phyloP scores from a whole-genome alignment of 2,329 filamentous ascomycete genomes.

The Cytospora leucostoma region DNA sequence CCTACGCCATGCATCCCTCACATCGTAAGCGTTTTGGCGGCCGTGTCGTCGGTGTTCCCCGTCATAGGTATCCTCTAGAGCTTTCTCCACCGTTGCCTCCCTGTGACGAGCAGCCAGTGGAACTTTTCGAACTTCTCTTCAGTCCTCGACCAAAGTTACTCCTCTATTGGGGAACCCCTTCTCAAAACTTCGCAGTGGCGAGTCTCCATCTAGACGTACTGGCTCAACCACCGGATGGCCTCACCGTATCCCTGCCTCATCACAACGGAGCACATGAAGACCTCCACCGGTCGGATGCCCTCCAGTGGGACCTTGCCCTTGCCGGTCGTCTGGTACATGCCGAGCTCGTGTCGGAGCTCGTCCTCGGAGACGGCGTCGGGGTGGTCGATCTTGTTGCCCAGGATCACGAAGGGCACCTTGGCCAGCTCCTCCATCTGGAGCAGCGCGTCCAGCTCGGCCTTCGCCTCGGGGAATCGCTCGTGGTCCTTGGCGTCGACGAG shows the following conservation, averaged over 20 bases:
- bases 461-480: conserved; percentile 90
- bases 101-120: background rate
- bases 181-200: background rate
- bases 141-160: background rate
- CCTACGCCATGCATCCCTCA: conserved; percentile 1
- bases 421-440: conserved; percentile 94
- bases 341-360: conserved; percentile 87
- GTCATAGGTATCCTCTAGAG: background rate
- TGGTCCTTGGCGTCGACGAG: conserved; percentile 96
- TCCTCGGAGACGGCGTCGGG: conserved; percentile 94
- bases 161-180: background rate
- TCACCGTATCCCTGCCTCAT: conserved; percentile 97
- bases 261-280: conserved; percentile 99
- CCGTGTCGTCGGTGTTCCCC: background rate
- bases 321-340: conserved; percentile 93
- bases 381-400: conserved; percentile 99
- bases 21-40: background rate
- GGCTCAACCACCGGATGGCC: conserved; percentile 86
- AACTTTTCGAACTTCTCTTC: background rate
- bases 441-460: conserved; percentile 94
- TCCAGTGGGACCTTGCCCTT: conserved; percentile 90
- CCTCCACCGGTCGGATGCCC: conserved; percentile 91
- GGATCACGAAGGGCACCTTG: conserved; percentile 93
- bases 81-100: conserved; percentile 4
- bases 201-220: conserved; percentile 72